Conservation (phyloP, 441 rosid species). For the Populus trichocarpa region DNA sequence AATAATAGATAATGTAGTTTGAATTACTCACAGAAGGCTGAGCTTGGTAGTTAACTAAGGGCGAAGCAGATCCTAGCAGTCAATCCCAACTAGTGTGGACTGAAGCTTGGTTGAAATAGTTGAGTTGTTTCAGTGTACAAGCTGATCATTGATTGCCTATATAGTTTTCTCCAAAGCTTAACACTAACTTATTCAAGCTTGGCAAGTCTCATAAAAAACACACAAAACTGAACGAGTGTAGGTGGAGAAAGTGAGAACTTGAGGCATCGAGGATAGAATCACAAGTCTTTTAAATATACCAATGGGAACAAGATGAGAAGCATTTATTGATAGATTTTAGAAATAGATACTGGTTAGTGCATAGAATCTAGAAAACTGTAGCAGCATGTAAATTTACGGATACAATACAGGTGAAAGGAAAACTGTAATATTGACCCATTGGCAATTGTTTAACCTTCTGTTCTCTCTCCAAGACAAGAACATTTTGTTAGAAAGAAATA, state of each 20-base stretch:
- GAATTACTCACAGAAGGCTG: background rate
- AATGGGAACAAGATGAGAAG: background rate
- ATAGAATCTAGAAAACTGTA: background rate
- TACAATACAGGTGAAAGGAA: background rate
- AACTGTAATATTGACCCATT: background rate
- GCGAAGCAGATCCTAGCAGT: background rate
- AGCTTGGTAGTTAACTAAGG: background rate
- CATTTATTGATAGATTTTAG: background rate
- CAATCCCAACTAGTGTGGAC: background rate
- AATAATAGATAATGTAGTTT: background rate
- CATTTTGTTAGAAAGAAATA: background rate
- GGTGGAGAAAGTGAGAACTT: background rate
- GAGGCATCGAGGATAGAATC: background rate
- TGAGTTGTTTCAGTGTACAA: background rate
- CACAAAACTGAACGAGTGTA: background rate
- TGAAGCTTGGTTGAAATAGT: background rate
- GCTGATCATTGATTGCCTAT: background rate
- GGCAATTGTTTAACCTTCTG: background rate
- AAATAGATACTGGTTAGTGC: background rate
- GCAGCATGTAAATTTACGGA: background rate
- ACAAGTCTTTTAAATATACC: background rate
- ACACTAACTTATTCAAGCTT: background rate
- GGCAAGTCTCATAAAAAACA: background rate
- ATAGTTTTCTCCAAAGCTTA: background rate
- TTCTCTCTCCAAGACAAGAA: background rate